A percentile compares a stretch with the other conserved stretches of the same genome.
Evolutionary conservation across 2,329 filamentous ascomycete genomes (phyloP).

Genomic region (Apiospora kogelbergensis): DNA sequence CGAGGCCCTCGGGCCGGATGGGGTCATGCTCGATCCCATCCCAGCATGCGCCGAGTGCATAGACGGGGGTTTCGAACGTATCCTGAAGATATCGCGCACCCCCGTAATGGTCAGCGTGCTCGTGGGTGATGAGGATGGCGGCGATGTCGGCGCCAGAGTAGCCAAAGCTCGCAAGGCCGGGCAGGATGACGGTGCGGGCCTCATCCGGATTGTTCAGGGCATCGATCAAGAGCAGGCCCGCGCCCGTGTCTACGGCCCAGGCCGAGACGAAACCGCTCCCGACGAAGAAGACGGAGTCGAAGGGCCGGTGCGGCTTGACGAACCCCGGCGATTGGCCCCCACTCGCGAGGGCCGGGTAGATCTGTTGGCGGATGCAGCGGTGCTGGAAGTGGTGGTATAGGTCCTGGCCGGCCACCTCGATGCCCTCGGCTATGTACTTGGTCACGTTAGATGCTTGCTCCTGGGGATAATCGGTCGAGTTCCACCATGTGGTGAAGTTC

Average conservation of each 20-base stretch:
- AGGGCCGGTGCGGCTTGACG: slow-evolving; percentile 19
- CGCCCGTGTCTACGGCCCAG: slow-evolving; percentile 29
- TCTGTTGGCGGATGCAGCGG: slow-evolving; percentile 6
- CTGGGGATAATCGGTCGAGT: slow-evolving; percentile 1
- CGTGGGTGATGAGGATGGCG: slow-evolving; percentile 27
- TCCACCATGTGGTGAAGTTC: slow-evolving; percentile 10
- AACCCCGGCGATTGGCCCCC: slow-evolving; percentile 16
- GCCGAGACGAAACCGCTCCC: slow-evolving; percentile 23
- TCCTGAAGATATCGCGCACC: slow-evolving; percentile 26
- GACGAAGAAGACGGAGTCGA: slow-evolving; percentile 25
- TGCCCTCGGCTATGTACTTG: background rate
- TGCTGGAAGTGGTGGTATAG: background rate
- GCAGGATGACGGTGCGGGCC: slow-evolving; percentile 19
- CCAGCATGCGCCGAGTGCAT: slow-evolving; percentile 19
- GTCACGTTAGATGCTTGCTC: slow-evolving; percentile 9
- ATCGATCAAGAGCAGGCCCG: slow-evolving; percentile 26
- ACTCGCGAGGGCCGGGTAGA: background rate
- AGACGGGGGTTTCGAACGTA: slow-evolving; percentile 18
- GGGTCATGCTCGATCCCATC: slow-evolving; percentile 13
- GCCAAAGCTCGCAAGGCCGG: slow-evolving; percentile 21
- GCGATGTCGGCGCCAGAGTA: slow-evolving; percentile 28
- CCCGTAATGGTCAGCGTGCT: slow-evolving; percentile 30
- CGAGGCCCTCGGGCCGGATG: slow-evolving; percentile 11
- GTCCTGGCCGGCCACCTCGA: background rate
- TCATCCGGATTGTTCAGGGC: slow-evolving; percentile 21